Base-by-base conservation (phyloP, 2,329 filamentous ascomycete species). In the Paecilomyces dactylethromorphus region DNA sequence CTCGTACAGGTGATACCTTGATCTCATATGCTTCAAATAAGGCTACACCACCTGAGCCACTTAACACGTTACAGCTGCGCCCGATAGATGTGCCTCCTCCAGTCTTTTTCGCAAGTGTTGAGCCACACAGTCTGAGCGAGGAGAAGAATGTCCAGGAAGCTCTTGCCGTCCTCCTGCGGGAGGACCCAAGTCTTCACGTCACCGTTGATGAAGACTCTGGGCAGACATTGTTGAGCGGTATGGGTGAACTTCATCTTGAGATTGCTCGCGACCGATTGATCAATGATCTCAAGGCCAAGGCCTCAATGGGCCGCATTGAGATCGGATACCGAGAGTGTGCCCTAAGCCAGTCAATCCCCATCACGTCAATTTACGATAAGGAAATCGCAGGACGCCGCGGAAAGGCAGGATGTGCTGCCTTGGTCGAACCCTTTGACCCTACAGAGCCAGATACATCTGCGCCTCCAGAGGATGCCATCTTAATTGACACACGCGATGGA, bases 171-270 rank as follows among this genome's bases (percentile, higher is more conserved):
- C 83, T 96, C 4, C 84, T 96, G 0, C 82, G 94, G 65, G 94
- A 99, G 77, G 94, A 99, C 67, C 94, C 94, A 0, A 97, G 92
- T 72, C 79, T 99, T 22, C 86, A 94, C 58, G 90, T 96, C 70
- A 89, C 83, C 35, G 81, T 90, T 31, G 91, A 97, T 66, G 86
- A 93, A 62, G 94, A 97, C 71, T 92, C 91, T 1, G 94, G 94
- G 1, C 92, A 96, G 69, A 97, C 94, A 53, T 88, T 96, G 32
- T 82, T 99, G 0, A 92, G 92, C 56, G 94, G 94, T 3, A 97
- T 99, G 94, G 94, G 94, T 7, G 91, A 96, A 68, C 83, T 99
- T 29, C 94, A 99, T 74, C 82, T 99, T 0, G 94, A 99, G 67
- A 94, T 99, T 54, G 92, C 93, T 0, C 81, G 91, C 55, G 91